phyloP scores from a whole-genome alignment of 306 rosid species.

The Inga leiocalycina region DNA sequence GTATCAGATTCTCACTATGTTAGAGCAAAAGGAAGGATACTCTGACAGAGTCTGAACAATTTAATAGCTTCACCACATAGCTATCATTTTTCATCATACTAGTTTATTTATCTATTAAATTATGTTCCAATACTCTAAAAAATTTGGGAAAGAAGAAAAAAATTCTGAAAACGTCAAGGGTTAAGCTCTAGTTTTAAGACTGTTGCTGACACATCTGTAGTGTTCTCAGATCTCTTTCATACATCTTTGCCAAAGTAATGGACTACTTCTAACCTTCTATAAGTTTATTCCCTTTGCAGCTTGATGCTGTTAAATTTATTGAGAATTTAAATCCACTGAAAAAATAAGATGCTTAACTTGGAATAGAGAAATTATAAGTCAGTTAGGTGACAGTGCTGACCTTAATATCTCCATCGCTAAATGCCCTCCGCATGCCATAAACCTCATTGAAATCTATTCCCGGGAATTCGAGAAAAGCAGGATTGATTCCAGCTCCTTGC shows the following conservation, averaged over 20 bases:
- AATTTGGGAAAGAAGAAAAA: neutral
- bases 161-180: neutral
- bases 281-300: conserved; percentile 14
- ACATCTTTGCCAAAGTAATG: neutral
- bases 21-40: conserved; percentile 5
- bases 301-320: conserved; percentile 13
- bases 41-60: neutral
- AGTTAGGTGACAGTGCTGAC: conserved; percentile 45
- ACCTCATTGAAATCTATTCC: conserved; percentile 67
- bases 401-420: conserved; percentile 96
- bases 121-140: neutral
- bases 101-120: neutral
- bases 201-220: neutral
- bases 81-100: neutral
- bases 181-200: neutral
- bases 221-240: conserved; percentile 1
- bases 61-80: neutral
- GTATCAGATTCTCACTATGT: neutral
- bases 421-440: conserved; percentile 86
- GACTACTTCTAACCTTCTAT: neutral
- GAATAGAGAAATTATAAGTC: neutral
- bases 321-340: conserved; percentile 21
- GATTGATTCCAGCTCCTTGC: conserved; percentile 60
- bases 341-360: conserved; percentile 17
- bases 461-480: conserved; percentile 65